Base-by-base conservation (phyloP, 768 basidiomycete species). In the Suillus ampliporus region DNA sequence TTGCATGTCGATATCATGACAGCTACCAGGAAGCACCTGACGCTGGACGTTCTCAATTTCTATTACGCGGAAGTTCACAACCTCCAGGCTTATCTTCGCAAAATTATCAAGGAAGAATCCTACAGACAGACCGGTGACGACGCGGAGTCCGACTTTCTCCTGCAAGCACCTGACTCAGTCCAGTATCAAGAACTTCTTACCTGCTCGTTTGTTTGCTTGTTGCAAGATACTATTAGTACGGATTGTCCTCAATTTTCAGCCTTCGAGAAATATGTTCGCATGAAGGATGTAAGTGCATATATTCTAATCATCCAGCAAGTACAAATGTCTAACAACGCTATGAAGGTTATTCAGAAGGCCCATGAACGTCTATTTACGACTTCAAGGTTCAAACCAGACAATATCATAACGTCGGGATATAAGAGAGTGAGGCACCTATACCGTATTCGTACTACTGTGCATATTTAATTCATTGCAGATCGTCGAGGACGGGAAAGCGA, bases 351-450 rank as follows among this genome's bases (percentile, higher is more conserved):
- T 54, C 85, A 89, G 60, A 80, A 78, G 62, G 87, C 85, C 5
- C 88, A 90, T 67, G 82, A 81, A 60, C 80, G 76, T 41, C 72
- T 91, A 9, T 82, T 91, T 53, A 71, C 71, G 6, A 66, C 68
- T 23, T 66, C 72, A 52, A 78, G 71, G 28, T 75, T 73, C 41
- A 77, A 77, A 37, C 73, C 80, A 17, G 76, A 79, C 2, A 89
- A 92, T 67, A 79, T 92, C 2, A 82, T 94, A 35, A 88, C 88
- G 0, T 65, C 79, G 14, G 92, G 92, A 3, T 93, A 91, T 72
- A 79, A 83, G 35, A 74, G 83, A 58, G 90, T 88, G 67, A 62
- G 83, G 71, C n/a, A 14, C n/a, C 40, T n/a, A 26, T 13, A 50
- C 38, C 9, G 58, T 2, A 17, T 44, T 21, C 4, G 14, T 19